Evolutionary conservation across 805 yeast species (phyloP).

Genomic region (Ogataea methanolica): DNA sequence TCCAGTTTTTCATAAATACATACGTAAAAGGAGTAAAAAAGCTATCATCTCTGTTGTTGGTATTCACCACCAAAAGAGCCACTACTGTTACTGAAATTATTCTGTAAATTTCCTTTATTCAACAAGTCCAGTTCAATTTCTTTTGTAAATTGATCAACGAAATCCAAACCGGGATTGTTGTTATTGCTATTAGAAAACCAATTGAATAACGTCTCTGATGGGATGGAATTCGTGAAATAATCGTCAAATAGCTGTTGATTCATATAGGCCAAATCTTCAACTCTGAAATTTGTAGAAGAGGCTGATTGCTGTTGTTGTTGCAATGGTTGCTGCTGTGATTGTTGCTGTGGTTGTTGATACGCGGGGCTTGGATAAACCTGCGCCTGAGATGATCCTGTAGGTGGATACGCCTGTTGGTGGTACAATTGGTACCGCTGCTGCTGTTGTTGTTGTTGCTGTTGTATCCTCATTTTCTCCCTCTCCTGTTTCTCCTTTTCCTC

Average conservation of each 20-base stretch:
- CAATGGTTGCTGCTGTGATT: neutral
- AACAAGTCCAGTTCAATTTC: conserved; percentile 66
- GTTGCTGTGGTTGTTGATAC: conserved; percentile 2
- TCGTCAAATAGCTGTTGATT: conserved; percentile 31
- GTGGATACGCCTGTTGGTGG: conserved; percentile 1
- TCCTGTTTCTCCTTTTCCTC: conserved; percentile 7
- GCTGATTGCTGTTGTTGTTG: neutral
- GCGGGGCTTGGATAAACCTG: neutral
- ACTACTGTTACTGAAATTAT: too few species aligned
- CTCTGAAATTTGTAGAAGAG: neutral
- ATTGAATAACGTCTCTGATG: conserved; percentile 37
- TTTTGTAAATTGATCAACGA: conserved; percentile 77
- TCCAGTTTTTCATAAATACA: too few species aligned
- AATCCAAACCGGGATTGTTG: conserved; percentile 49
- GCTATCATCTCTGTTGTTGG: too few species aligned
- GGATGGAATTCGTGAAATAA: conserved; percentile 26
- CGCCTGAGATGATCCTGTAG: too few species aligned
- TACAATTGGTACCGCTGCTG: conserved; percentile 2
- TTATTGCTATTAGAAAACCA: conserved; percentile 44
- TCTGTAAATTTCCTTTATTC: conserved; percentile 18
- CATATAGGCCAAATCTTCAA: conserved; percentile 10
- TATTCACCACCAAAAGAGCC: too few species aligned
- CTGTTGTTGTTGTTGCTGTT: conserved; percentile 4
- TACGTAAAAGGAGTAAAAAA: too few species aligned
- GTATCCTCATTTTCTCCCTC: conserved; percentile 1